Evolutionary conservation across 331 rosid genomes (phyloP).

Genomic region (Quercus phellos): DNA sequence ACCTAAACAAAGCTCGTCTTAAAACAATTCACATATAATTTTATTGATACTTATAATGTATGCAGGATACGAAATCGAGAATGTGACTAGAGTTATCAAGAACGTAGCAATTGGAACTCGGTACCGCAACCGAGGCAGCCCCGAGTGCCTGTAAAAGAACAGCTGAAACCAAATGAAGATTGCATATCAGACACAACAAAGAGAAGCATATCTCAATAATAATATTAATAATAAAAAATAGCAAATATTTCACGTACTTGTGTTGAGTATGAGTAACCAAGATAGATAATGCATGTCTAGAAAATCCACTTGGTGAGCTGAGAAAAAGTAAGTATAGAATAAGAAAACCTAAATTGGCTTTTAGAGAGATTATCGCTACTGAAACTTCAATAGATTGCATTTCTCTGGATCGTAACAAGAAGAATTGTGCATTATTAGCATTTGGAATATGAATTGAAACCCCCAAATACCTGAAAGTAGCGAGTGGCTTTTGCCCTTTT

Average conservation of each 20-base stretch:
- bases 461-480: background rate
- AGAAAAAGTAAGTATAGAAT: too few relatives aligned
- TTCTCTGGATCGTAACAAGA: background rate
- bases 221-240: background rate
- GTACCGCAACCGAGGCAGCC: slow-evolving; percentile 46
- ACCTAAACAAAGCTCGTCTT: too few relatives aligned
- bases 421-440: background rate
- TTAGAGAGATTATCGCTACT: too few relatives aligned
- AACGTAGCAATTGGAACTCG: slow-evolving; percentile 73
- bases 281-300: background rate
- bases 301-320: too few relatives aligned
- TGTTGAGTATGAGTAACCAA: background rate
- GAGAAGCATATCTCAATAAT: background rate
- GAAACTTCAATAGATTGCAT: background rate
- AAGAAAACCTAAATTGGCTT: too few relatives aligned
- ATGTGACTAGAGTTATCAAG: slow-evolving; percentile 75
- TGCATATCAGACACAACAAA: background rate
- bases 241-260: background rate
- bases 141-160: slow-evolving; percentile 37
- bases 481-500: background rate
- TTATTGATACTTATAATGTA: too few relatives aligned
- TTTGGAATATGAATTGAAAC: background rate
- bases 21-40: too few relatives aligned
- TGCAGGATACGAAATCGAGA: slow-evolving; percentile 85
- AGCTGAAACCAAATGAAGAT: slow-evolving; percentile 34